phyloP scores from a whole-genome alignment of 2,329 filamentous ascomycete genomes.

The Beauveria australis region DNA sequence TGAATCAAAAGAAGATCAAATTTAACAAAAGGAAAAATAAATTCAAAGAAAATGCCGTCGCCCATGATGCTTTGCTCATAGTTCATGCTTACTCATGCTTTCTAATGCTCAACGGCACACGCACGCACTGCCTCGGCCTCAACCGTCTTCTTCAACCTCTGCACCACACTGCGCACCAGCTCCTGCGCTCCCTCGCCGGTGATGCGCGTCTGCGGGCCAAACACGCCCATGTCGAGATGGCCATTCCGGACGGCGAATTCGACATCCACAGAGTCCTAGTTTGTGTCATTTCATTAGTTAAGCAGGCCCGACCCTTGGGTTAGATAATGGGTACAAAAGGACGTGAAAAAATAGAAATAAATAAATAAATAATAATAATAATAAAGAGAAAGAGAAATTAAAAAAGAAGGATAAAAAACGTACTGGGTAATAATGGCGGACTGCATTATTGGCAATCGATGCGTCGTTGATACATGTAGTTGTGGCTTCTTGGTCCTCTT shows the following conservation, averaged over 20 bases:
- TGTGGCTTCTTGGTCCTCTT: background rate
- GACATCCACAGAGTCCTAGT: slow-evolving; percentile 32
- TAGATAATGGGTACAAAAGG: background rate
- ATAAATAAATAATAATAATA: slow-evolving; percentile 2
- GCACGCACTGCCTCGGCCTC: background rate
- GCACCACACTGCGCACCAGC: slow-evolving; percentile 20
- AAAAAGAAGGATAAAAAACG: slow-evolving; percentile 12
- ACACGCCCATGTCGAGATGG: slow-evolving; percentile 32
- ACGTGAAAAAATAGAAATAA: too few species aligned
- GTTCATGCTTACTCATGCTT: background rate
- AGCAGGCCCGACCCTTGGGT: too few species aligned
- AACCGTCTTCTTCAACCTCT: slow-evolving; percentile 13
- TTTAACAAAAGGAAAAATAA: background rate
- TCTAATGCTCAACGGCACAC: background rate
- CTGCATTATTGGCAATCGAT: slow-evolving; percentile 17
- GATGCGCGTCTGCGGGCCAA: slow-evolving; percentile 25
- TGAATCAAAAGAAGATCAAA: background rate
- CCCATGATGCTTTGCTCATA: slow-evolving; percentile 1
- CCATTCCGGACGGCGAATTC: slow-evolving; percentile 28
- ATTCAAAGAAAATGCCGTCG: background rate
- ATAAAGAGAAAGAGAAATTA: background rate
- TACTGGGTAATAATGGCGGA: slow-evolving; percentile 21
- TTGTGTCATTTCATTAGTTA: background rate
- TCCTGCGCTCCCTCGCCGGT: slow-evolving; percentile 18
- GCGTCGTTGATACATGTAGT: background rate